These are phyloP conservation scores for Lonicera japonica DNA, from an alignment of 129 eudicot genomes.

Conservation along the genomic window DNA sequence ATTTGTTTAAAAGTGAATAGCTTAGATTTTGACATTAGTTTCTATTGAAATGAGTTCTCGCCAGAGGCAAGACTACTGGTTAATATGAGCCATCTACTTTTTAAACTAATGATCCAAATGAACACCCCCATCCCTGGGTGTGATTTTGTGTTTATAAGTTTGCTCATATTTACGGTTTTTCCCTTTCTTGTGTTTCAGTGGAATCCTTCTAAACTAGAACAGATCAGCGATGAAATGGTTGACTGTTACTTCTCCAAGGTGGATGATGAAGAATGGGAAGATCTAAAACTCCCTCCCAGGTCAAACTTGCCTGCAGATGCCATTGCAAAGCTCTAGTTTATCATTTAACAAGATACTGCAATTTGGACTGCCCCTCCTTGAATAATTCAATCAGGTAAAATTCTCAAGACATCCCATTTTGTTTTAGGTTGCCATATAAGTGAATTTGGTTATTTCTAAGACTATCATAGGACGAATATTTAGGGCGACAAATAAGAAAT, in stretches of 20 bases:
- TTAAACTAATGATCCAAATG: no score
- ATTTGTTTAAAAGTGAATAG: no score
- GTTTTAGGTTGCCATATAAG: background rate
- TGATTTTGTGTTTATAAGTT: no score
- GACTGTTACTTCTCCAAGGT: constrained; percentile 55
- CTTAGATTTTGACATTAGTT: no score
- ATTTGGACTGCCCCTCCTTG: background rate
- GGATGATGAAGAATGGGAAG: constrained; percentile 66
- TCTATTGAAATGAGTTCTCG: no score
- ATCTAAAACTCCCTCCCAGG: constrained; percentile 67
- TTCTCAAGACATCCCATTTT: background rate
- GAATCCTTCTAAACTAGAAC: constrained; percentile 76
- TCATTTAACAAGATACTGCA: background rate
- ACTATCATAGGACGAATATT: background rate
- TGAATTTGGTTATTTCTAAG: background rate
- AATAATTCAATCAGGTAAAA: background rate
- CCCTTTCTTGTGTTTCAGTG: constrained; percentile 41
- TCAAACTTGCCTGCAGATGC: constrained; percentile 65
- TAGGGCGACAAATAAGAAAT: no score
- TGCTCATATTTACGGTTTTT: background rate
- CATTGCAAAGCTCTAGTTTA: constrained; percentile 75
- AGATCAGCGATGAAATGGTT: constrained; percentile 55
- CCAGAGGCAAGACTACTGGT: no score
- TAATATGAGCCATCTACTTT: no score
- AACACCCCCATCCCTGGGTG: no score